These are phyloP conservation scores for Gillenia trifoliata DNA, from an alignment of 306 rosid species.

Conservation along the genomic window DNA sequence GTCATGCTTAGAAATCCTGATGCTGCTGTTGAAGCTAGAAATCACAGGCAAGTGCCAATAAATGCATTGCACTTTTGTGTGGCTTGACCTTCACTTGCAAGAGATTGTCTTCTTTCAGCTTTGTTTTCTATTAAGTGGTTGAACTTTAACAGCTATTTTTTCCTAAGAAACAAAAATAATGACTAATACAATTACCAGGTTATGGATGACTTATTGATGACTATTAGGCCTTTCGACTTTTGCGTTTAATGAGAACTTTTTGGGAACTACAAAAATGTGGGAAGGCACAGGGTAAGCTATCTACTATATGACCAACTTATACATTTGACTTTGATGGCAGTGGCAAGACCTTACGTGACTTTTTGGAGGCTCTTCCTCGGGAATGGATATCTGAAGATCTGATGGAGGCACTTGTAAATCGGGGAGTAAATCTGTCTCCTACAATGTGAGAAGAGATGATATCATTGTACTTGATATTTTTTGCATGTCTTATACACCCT, in stretches of 20 bases:
- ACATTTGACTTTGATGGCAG: constrained; percentile 43
- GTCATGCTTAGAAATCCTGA: constrained; percentile 74
- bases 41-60: constrained; percentile 68
- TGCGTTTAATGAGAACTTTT: not conserved
- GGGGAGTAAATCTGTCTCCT: constrained; percentile 76
- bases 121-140: not conserved
- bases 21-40: constrained; percentile 87
- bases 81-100: constrained; percentile 15
- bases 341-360: constrained; percentile 87
- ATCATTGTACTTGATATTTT: constrained; percentile 13
- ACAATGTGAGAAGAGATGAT: constrained; percentile 50
- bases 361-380: constrained; percentile 87
- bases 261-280: not conserved
- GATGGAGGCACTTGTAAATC: constrained; percentile 73
- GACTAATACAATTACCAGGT: not conserved
- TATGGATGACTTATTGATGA: not conserved
- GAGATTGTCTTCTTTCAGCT: constrained; percentile 5
- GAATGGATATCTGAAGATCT: constrained; percentile 96
- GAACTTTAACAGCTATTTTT: constrained; percentile 3
- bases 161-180: not conserved
- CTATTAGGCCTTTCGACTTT: constrained; percentile 2
- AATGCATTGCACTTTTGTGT: not conserved
- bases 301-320: constrained; percentile 9
- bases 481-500: constrained; percentile 6
- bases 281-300: constrained; percentile 9